These are phyloP conservation scores for Gaertneriomyces semiglobifer DNA, from an alignment of 192 early-diverging fungal genomes.

Conservation along the genomic window DNA sequence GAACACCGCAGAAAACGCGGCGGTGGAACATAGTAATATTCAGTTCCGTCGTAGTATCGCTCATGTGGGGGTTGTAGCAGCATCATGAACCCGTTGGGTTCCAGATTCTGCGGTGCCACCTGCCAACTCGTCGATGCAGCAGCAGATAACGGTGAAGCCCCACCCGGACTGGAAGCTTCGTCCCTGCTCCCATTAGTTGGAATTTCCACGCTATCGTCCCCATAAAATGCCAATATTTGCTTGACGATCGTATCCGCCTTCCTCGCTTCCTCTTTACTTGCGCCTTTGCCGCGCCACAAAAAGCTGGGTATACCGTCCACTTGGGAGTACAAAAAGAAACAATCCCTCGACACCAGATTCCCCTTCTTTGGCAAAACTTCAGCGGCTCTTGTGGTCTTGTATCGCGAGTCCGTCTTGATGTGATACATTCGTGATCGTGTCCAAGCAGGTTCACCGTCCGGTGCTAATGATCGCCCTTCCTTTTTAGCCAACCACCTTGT, in stretches of 20 bases:
- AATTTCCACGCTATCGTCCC: not conserved
- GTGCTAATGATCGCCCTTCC: not conserved
- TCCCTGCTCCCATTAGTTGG: not conserved
- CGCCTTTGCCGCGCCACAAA: conserved; percentile 45
- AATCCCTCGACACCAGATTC: conserved; percentile 42
- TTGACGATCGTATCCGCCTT: conserved; percentile 24
- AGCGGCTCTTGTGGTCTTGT: conserved; percentile 44
- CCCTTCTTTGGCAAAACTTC: conserved; percentile 27
- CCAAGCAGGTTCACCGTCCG: not conserved
- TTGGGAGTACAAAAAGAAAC: conserved; percentile 38
- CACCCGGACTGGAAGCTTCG: too few relatives aligned
- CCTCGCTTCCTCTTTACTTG: conserved; percentile 35
- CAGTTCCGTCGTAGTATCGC: conserved; percentile 12
- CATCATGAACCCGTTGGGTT: conserved; percentile 29
- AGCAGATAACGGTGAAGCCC: not conserved
- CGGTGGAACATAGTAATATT: conserved; percentile 23
- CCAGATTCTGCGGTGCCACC: conserved; percentile 21
- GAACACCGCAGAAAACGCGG: conserved; percentile 47
- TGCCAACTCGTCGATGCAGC: not conserved
- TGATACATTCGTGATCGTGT: conserved; percentile 38
- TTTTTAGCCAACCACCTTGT: not conserved
- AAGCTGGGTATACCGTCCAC: conserved; percentile 9
- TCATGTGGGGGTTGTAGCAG: conserved; percentile 6
- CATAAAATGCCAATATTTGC: conserved; percentile 22
- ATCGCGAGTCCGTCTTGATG: conserved; percentile 45